Evolutionary conservation across 2,329 filamentous ascomycete genomes (phyloP).

Genomic region (Claviceps sp.): DNA sequence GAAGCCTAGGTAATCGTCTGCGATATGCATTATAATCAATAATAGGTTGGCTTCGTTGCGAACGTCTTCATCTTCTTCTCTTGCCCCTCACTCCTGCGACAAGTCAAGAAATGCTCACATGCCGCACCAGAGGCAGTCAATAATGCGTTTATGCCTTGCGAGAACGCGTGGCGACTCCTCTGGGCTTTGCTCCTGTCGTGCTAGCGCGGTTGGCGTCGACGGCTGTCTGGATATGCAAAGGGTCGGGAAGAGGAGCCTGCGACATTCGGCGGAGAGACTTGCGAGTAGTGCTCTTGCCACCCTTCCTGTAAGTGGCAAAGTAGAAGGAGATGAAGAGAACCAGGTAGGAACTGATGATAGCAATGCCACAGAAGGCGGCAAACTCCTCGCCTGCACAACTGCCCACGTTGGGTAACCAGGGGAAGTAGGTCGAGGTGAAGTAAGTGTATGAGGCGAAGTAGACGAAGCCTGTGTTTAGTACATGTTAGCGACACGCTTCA

Average conservation of each 20-base stretch:
- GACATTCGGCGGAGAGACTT: constrained; percentile 58
- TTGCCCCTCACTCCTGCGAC: neutral
- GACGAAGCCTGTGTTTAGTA: constrained; percentile 57
- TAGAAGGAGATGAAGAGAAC: constrained; percentile 99
- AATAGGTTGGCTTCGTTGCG: neutral
- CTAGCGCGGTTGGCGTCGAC: constrained; percentile 38
- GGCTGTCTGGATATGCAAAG: constrained; percentile 55
- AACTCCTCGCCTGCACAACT: constrained; percentile 93
- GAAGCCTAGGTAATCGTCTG: neutral
- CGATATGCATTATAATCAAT: neutral
- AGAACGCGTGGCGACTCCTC: constrained; percentile 49
- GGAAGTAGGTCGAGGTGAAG: constrained; percentile 86
- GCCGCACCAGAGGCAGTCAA: neutral
- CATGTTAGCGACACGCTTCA: constrained; percentile 1
- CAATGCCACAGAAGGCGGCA: constrained; percentile 83
- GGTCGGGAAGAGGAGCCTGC: constrained; percentile 62
- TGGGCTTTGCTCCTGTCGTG: constrained; percentile 41
- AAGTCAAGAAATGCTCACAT: neutral
- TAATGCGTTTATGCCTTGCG: constrained; percentile 44
- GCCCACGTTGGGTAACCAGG: constrained; percentile 69
- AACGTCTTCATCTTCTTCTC: neutral
- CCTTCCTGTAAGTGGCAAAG: constrained; percentile 88
- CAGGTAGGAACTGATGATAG: constrained; percentile 86
- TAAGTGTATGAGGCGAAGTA: constrained; percentile 99
- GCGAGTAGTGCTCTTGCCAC: constrained; percentile 68